Conservation (phyloP, 2,329 filamentous ascomycete genomes). For the Ramularia endophylla region DNA sequence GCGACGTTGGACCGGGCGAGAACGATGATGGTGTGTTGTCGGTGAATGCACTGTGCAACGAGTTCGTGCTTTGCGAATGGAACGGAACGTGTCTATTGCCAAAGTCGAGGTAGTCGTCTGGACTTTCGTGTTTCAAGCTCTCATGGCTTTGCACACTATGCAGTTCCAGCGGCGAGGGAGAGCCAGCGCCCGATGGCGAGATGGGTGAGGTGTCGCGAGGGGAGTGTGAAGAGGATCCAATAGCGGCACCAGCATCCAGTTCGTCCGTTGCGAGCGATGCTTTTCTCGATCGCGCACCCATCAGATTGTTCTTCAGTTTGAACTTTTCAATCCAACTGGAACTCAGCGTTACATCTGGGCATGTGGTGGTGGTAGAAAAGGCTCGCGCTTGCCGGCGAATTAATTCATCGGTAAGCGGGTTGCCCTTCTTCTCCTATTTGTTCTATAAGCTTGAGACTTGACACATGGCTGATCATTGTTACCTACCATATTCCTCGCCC, state of each 20-base stretch:
- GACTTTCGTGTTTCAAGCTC: conserved; percentile 55
- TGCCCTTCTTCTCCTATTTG: conserved; percentile 63
- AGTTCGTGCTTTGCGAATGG: conserved; percentile 61
- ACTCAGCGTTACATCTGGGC: conserved; percentile 67
- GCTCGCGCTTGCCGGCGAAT: conserved; percentile 79
- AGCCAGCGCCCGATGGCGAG: conserved; percentile 61
- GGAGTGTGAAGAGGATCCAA: conserved; percentile 54
- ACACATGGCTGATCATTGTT: background rate
- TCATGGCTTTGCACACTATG: conserved; percentile 62
- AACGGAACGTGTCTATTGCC: conserved; percentile 55
- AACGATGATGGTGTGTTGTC: conserved; percentile 61
- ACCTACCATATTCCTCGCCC: conserved; percentile 61
- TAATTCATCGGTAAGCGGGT: conserved; percentile 68
- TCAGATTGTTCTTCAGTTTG: conserved; percentile 75
- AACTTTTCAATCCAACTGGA: conserved; percentile 88
- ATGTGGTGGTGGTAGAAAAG: conserved; percentile 61
- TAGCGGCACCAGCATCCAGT: conserved; percentile 56
- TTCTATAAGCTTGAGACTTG: background rate
- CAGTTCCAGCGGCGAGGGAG: conserved; percentile 62
- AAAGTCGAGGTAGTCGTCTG: conserved; percentile 56
- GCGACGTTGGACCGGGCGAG: conserved; percentile 63
- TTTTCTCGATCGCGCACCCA: conserved; percentile 50
- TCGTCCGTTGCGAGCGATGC: conserved; percentile 58
- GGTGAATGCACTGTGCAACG: conserved; percentile 61
- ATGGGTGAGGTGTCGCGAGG: conserved; percentile 62